These are phyloP conservation scores for Fusarium liriodendri DNA, from an alignment of 2,329 filamentous ascomycete species.

Conservation along the genomic window DNA sequence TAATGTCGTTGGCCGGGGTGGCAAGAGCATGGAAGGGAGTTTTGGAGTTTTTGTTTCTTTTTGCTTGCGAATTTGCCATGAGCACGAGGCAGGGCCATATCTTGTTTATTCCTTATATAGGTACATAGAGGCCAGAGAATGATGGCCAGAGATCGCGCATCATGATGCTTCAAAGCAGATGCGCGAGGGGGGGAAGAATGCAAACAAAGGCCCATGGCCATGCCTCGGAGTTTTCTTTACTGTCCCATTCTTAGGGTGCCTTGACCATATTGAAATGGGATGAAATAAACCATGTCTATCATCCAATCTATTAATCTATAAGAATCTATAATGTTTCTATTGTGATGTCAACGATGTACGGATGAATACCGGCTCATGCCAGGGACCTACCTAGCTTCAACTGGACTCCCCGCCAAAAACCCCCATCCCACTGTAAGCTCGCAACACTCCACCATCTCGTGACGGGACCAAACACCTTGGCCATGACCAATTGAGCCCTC, in stretches of 20 bases:
- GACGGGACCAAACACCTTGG: conserved; percentile 1
- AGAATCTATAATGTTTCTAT: neutral
- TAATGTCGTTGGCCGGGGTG: conserved; percentile 43
- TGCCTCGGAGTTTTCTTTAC: conserved; percentile 8
- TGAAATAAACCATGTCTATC: neutral
- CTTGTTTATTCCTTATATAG: conserved; percentile 37
- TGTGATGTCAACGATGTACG: conserved; percentile 28
- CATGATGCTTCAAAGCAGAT: conserved; percentile 35
- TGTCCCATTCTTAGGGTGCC: neutral
- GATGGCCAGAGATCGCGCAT: conserved; percentile 33
- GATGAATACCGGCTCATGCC: conserved; percentile 36
- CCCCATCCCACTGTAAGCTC: neutral
- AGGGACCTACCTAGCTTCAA: neutral
- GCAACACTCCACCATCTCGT: conserved; percentile 32
- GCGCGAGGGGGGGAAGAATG: conserved; percentile 37
- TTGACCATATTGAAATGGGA: neutral
- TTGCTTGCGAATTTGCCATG: conserved; percentile 13
- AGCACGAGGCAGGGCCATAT: conserved; percentile 21
- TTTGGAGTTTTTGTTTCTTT: conserved; percentile 32
- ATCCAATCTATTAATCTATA: neutral
- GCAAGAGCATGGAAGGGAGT: conserved; percentile 45
- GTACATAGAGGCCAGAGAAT: conserved; percentile 40
- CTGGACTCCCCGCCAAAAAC: conserved; percentile 2
- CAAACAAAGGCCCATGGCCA: conserved; percentile 34
- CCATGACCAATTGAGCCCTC: conserved; percentile 47